Percentiles rank a stretch among this genome's conserved stretches.
Evolutionary conservation across 163 green algal species (phyloP).

Genomic region (Prototheca stagnorum): DNA sequence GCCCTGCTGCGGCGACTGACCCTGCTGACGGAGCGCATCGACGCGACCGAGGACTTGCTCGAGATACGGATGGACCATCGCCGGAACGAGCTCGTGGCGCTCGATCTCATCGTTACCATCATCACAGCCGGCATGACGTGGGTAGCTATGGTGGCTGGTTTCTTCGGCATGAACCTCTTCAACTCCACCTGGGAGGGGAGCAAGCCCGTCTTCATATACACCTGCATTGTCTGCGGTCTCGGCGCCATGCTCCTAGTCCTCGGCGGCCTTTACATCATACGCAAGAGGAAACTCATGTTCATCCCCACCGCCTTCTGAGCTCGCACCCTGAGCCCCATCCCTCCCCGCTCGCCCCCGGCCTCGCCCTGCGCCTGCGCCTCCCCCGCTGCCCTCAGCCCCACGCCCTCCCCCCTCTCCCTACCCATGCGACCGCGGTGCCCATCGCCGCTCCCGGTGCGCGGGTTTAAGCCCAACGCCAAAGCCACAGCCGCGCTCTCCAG

Average conservation of each 20-base stretch:
- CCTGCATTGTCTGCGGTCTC: neutral
- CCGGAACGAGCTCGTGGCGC: slow-evolving; percentile 18
- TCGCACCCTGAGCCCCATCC: too few species aligned
- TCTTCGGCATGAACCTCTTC: slow-evolving; percentile 15
- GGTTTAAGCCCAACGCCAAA: too few species aligned
- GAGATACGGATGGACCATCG: slow-evolving; percentile 17
- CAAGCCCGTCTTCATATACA: neutral
- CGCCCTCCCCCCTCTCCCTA: too few species aligned
- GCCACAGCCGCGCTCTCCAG: too few species aligned
- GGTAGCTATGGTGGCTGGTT: slow-evolving; percentile 6
- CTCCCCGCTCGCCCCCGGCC: too few species aligned
- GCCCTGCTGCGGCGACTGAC: slow-evolving; percentile 25
- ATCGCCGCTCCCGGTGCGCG: too few species aligned
- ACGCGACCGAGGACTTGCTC: slow-evolving; percentile 14
- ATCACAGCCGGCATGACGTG: slow-evolving; percentile 3
- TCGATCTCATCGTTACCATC: slow-evolving; percentile 13
- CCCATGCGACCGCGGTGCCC: too few species aligned
- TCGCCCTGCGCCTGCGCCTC: too few species aligned
- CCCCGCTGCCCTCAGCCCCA: too few species aligned
- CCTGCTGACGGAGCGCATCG: slow-evolving; percentile 29
- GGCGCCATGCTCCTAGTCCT: slow-evolving; percentile 1
- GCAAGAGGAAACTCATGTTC: slow-evolving; percentile 10
- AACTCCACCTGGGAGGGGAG: slow-evolving; percentile 6
- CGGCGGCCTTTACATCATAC: neutral
- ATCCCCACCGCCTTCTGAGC: neutral